Percentiles rank a stretch among this genome's conserved stretches.
phyloP scores from a whole-genome alignment of 2,329 filamentous ascomycete species.

The Neobulgaria alba region DNA sequence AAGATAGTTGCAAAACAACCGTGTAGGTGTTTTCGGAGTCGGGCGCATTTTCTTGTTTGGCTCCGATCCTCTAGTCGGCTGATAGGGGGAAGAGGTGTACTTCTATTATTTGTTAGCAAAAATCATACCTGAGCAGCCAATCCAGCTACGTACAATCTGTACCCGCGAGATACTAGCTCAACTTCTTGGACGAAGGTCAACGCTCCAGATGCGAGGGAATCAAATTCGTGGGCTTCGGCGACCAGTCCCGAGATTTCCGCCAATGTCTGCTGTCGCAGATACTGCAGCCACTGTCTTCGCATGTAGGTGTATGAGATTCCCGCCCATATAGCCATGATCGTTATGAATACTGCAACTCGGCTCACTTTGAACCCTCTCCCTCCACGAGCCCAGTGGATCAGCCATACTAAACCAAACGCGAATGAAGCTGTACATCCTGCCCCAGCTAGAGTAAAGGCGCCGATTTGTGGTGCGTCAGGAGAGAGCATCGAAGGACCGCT shows the following conservation, averaged over 20 bases:
- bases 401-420: conserved; percentile 49
- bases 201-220: conserved; percentile 66
- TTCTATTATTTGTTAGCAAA: conserved; percentile 42
- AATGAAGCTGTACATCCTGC: conserved; percentile 55
- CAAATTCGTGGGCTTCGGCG: conserved; percentile 68
- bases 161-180: conserved; percentile 87
- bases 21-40: conserved; percentile 69
- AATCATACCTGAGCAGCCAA: neutral
- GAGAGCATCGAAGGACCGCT: conserved; percentile 13
- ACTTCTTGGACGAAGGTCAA: conserved; percentile 85
- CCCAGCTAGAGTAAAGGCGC: conserved; percentile 50
- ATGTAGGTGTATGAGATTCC: conserved; percentile 61
- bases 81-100: conserved; percentile 83
- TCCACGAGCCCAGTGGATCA: conserved; percentile 61
- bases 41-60: conserved; percentile 69
- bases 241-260: conserved; percentile 61
- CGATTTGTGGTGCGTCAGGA: conserved; percentile 22
- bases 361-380: conserved; percentile 45
- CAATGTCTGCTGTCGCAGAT: conserved; percentile 66
- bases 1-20: conserved; percentile 62
- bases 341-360: conserved; percentile 38
- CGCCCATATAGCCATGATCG: conserved; percentile 42
- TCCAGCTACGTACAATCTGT: conserved; percentile 57
- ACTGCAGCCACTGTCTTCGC: conserved; percentile 72
- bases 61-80: conserved; percentile 79